Conservation (phyloP, 306 rosid genomes). For the Gastrolobium bilobum region DNA sequence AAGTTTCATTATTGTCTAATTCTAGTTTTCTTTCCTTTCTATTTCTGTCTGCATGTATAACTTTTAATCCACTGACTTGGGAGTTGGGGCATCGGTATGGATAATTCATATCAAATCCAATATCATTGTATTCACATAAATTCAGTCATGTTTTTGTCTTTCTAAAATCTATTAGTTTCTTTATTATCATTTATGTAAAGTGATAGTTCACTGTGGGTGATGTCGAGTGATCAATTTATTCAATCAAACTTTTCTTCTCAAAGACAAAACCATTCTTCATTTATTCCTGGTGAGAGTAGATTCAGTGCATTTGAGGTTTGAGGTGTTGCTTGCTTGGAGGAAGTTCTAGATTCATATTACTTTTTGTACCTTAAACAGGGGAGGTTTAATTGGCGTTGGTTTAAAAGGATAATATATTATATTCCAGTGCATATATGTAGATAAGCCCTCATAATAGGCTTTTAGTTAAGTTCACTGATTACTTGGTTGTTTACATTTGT, state of each 20-base stretch:
- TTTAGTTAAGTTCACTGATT: slow-evolving; percentile 47
- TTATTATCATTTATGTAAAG: background rate
- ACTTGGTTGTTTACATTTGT: slow-evolving; percentile 43
- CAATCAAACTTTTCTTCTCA: background rate
- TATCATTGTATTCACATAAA: slow-evolving; percentile 1
- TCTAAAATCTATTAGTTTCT: slow-evolving; percentile 16
- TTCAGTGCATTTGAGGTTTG: slow-evolving; percentile 17
- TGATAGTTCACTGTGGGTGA: slow-evolving; percentile 13
- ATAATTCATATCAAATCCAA: background rate
- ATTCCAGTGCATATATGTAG: slow-evolving; percentile 1
- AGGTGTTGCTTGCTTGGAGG: background rate
- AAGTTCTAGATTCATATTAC: slow-evolving; percentile 3
- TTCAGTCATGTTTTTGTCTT: slow-evolving; percentile 6
- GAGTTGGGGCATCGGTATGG: background rate
- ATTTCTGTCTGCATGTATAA: background rate
- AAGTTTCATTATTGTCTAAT: slow-evolving; percentile 12
- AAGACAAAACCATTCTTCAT: slow-evolving; percentile 22
- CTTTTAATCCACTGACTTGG: background rate
- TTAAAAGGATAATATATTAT: slow-evolving; percentile 6
- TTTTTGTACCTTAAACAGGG: slow-evolving; percentile 17
- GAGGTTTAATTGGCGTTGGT: slow-evolving; percentile 23
- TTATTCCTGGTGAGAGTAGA: slow-evolving; percentile 5
- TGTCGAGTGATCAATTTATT: background rate
- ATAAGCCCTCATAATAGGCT: slow-evolving; percentile 26
- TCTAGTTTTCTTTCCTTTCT: slow-evolving; percentile 11